Base-by-base conservation (phyloP, 1,139 yeast genomes). In the Taphrina communis region DNA sequence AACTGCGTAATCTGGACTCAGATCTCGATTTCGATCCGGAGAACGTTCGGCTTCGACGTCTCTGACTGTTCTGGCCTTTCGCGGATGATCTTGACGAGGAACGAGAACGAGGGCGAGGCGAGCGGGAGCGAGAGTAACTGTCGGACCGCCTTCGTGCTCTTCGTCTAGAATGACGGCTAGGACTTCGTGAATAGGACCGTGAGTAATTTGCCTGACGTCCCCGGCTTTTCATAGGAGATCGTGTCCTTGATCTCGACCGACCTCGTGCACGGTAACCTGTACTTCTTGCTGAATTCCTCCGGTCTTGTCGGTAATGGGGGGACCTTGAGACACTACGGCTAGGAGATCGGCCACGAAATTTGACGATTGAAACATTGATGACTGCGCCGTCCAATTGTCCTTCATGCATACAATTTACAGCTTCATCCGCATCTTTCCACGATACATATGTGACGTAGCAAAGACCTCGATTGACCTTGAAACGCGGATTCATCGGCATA, bases 331-430 rank as follows among this genome's bases (percentile, higher is more conserved):
- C 38, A 11, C 36, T 36, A 9, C 62, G 52, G 46, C 62, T 42
- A 12, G 17, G 25, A 6, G 53, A n/a, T 25, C 62, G n/a, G 7
- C 52, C 52, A 17, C 67, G 19, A 17, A 38, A 8, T 25, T 25
- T 21, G 14, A 53, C 53, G 12, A 42, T 6, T 6, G 44, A 50
- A 11, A 63, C 61, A 17, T 11, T 8, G 1, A 63, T 14, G 35
- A 63, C 62, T 42, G 55, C 8, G 1, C 67, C 67, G 19, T 55
- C 67, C 36, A 71, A 67, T 21, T 60, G 65, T 3, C 72, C 73
- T 11, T 65, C 72, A 39, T 71, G 61, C 73, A 71, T 71, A 21
- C 66, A 71, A 12, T 69, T 70, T 17, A 70, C 63, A 12, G 73
- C 73, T 4, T 31, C 59, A 17, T 66, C 69, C 6, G 73, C 72